Conservation (phyloP, 805 yeast species). For the Teunomyces kruisii region DNA sequence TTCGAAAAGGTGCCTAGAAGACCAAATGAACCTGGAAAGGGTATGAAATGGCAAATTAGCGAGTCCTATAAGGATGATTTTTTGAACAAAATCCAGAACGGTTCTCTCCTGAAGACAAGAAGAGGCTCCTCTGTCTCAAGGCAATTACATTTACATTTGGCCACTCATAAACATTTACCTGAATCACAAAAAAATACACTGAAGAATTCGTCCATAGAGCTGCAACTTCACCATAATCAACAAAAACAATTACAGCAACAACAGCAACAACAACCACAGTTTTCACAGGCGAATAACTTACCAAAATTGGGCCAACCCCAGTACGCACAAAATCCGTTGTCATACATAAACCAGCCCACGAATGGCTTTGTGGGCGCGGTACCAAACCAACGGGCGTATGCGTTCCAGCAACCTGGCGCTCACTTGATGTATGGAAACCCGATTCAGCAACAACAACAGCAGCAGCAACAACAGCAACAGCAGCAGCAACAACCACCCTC, state of each 20-base stretch:
- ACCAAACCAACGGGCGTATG: constrained; percentile 12
- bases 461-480: constrained; percentile 6
- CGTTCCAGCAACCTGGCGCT: constrained; percentile 15
- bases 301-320: constrained; percentile 23
- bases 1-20: constrained; percentile 96
- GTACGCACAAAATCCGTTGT: constrained; percentile 21
- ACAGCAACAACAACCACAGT: constrained; percentile 10
- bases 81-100: constrained; percentile 73
- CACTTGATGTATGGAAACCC: constrained; percentile 24
- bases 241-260: constrained; percentile 15
- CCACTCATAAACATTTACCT: constrained; percentile 54
- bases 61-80: constrained; percentile 84
- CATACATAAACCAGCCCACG: constrained; percentile 16
- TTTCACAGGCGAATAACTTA: constrained; percentile 16
- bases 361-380: constrained; percentile 6
- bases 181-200: constrained; percentile 37
- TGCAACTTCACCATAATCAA: constrained; percentile 16
- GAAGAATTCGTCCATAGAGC: constrained; percentile 18
- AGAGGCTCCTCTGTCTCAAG: constrained; percentile 81
- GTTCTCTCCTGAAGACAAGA: constrained; percentile 69
- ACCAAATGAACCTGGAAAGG: constrained; percentile 97
- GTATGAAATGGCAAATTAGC: constrained; percentile 98
- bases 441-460: constrained; percentile 16
- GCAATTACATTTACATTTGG: constrained; percentile 73
- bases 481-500: constrained; percentile 9